A percentile compares a stretch with the other conserved stretches of the same genome.
Evolutionary conservation across 108 stramenopile species (phyloP).

Genomic region (Skeletonema marinoi): DNA sequence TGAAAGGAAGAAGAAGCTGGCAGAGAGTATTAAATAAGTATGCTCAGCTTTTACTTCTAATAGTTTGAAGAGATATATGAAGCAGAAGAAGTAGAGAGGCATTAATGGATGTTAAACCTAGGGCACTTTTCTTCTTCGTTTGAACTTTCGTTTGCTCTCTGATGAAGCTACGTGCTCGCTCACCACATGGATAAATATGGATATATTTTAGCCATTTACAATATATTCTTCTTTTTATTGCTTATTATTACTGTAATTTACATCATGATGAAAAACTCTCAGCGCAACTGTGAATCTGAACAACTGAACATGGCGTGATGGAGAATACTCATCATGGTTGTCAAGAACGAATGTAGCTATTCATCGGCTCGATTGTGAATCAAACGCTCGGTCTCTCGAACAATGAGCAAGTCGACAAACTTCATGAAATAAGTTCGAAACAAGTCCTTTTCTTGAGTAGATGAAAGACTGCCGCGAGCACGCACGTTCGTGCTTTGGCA

Average conservation of each 20-base stretch:
- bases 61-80: too few relatives aligned
- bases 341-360: background rate
- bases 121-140: too few relatives aligned
- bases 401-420: slow-evolving; percentile 80
- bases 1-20: background rate
- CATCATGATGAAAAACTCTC: background rate
- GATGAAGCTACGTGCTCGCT: too few relatives aligned
- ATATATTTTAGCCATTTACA: background rate
- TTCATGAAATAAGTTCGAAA: slow-evolving; percentile 72
- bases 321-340: background rate
- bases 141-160: too few relatives aligned
- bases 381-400: slow-evolving; percentile 64
- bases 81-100: too few relatives aligned
- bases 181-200: too few relatives aligned
- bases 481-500: background rate
- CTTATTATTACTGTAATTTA: slow-evolving; percentile 4
- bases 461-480: slow-evolving; percentile 14
- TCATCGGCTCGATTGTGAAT: slow-evolving; percentile 15
- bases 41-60: too few relatives aligned
- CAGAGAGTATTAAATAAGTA: too few relatives aligned
- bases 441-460: slow-evolving; percentile 53
- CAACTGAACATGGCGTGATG: background rate
- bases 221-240: background rate
- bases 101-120: too few relatives aligned
- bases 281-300: background rate